Evolutionary conservation across 2,329 filamentous ascomycete genomes (phyloP).

Genomic region (Colletotrichum higginsianum): DNA sequence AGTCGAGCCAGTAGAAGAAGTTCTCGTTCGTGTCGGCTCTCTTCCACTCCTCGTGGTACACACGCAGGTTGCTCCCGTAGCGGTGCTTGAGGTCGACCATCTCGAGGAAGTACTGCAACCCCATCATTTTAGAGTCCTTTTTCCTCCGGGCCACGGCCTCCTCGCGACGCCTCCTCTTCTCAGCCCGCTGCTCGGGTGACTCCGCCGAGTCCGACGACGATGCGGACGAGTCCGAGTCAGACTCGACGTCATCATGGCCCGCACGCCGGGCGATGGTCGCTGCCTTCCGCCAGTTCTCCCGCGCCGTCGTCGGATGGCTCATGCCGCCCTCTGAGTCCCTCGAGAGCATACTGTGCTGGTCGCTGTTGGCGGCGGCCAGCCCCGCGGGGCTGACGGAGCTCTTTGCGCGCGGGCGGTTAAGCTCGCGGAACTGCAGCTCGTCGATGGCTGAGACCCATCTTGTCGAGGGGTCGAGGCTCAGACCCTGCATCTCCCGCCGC

Average conservation of each 20-base stretch:
- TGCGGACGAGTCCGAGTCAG: conserved; percentile 55
- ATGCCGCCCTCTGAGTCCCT: conserved; percentile 32
- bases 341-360: conserved; percentile 34
- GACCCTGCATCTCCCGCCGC: conserved; percentile 78
- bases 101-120: conserved; percentile 86
- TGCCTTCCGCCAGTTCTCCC: conserved; percentile 82
- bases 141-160: conserved; percentile 71
- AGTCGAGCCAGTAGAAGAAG: conserved; percentile 95
- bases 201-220: conserved; percentile 51
- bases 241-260: conserved; percentile 75
- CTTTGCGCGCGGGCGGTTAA: conserved; percentile 61
- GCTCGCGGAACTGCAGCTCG: conserved; percentile 69
- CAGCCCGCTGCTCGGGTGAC: conserved; percentile 56
- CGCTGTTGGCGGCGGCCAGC: conserved; percentile 32
- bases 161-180: conserved; percentile 56
- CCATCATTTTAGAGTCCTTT: conserved; percentile 83
- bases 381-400: conserved; percentile 46
- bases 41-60: conserved; percentile 90
- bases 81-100: conserved; percentile 91
- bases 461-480: conserved; percentile 77
- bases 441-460: conserved; percentile 79
- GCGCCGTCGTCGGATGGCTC: conserved; percentile 59
- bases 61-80: conserved; percentile 85
- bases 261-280: conserved; percentile 80
- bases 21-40: conserved; percentile 83